phyloP scores from a whole-genome alignment of 1,284 basidiomycete species.

The Microbotryomycetes sp. region DNA sequence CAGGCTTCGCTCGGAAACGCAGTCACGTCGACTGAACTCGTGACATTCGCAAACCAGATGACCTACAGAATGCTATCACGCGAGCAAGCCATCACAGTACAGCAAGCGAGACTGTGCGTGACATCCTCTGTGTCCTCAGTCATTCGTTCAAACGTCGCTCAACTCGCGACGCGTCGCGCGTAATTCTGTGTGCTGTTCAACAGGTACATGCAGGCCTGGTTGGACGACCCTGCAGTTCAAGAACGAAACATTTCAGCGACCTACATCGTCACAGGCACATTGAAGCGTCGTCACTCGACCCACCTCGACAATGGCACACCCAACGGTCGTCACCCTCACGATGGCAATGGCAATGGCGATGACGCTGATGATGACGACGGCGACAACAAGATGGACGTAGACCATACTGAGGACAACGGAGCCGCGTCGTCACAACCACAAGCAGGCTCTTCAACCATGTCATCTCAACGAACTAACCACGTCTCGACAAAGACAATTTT shows the following conservation, averaged over 20 bases:
- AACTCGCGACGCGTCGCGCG: background rate
- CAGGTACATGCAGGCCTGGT: slow-evolving; percentile 14
- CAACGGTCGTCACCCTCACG: background rate
- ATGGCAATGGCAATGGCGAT: background rate
- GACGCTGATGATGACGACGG: background rate
- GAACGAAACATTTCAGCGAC: slow-evolving; percentile 17
- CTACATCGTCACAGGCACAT: slow-evolving; percentile 14
- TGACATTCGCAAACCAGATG: slow-evolving; percentile 12
- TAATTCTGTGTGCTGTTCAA: background rate
- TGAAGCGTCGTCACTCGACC: no score
- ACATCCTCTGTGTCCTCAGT: no score
- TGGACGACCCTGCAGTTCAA: slow-evolving; percentile 10
- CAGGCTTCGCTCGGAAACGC: no score
- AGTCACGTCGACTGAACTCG: no score
- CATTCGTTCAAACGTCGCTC: background rate
- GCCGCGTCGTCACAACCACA: background rate
- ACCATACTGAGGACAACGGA: background rate
- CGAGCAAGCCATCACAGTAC: slow-evolving; percentile 18
- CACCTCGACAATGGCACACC: background rate
- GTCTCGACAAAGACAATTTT: background rate
- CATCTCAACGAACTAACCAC: background rate
- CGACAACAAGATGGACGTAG: slow-evolving; percentile 2
- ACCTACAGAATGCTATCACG: slow-evolving; percentile 23
- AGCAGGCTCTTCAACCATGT: background rate
- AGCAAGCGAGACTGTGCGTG: slow-evolving; percentile 16